Evolutionary conservation across 129 eudicot genomes (phyloP), one percentile per base, ranked within the genome.

Genomic region (Arctium minus): DNA sequence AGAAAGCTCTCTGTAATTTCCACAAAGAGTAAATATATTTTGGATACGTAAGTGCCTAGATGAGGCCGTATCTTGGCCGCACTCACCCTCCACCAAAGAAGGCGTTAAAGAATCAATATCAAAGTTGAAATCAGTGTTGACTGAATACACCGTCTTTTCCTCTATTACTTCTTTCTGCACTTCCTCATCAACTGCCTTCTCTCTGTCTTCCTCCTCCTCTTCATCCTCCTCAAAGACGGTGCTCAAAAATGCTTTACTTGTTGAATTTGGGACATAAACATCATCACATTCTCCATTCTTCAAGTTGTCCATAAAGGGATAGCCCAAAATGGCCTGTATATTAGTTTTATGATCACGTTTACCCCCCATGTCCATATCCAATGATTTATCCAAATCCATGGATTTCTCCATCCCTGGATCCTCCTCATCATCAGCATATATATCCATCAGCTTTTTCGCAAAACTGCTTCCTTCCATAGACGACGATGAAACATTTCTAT

Each of bases 351-450:
- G 60, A 0, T 84, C 88, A 27, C 85, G 83, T 79, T 89, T 88
- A 38, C 87, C 90, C 27, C 87, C 90, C 79, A 74, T 75, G 8
- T 96, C 99, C 86, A 96, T 40, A 82, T 93, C 98, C 56, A 89
- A 56, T 6, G 98, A 93, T 72, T 80, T 91, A 80, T 88, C 96
- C 86, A 93, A 81, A 90, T 96, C 99, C 99, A 96, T 96, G n/a
- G 99, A 96, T 83, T 93, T 93, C 56, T 87, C 94, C 99, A 96
- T 96, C 73, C 97, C 98, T 4, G 97, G 89, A 73, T 96, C 99
- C 68, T 93, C 96, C 50, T 79, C 93, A 29, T 93, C 96, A 65
- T 79, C 93, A 29, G 82, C 76, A 79, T 88, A 93, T 10, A 79
- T 87, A n/a, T 88, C 91, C 90, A 87, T 70, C 70, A 96, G 88